Conservation (phyloP, 139 green algal genomes). For the Chlamydomonas schloesseri region DNA sequence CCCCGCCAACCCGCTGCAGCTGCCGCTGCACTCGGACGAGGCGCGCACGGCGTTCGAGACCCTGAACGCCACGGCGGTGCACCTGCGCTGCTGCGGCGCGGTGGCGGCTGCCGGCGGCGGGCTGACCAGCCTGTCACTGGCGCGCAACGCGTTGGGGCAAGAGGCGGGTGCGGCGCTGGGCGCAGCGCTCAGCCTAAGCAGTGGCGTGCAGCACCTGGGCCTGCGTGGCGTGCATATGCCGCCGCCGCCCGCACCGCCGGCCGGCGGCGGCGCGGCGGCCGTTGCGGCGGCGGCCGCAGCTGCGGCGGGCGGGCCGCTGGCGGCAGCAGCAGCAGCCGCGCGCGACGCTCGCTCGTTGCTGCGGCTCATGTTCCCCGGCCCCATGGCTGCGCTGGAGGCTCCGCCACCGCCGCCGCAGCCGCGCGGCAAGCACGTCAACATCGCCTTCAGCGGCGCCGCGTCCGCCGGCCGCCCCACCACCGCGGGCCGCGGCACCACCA, state of each 20-base stretch:
- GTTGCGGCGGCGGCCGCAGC: slow-evolving; percentile 19
- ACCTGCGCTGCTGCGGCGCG: slow-evolving; percentile 4
- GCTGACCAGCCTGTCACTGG: slow-evolving; percentile 25
- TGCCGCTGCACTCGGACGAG: neutral
- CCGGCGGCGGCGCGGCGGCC: slow-evolving; percentile 6
- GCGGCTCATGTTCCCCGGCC: slow-evolving; percentile 14
- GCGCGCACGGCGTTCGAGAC: neutral
- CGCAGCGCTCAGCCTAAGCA: neutral
- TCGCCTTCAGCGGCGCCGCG: no score
- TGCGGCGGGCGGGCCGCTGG: slow-evolving; percentile 1
- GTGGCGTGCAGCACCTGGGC: slow-evolving; percentile 7
- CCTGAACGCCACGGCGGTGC: neutral
- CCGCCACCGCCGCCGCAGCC: neutral
- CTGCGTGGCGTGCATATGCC: neutral
- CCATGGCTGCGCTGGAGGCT: neutral
- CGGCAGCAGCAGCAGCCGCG: slow-evolving; percentile 13
- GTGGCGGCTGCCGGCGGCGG: neutral
- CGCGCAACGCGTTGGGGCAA: neutral
- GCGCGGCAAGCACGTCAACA: neutral
- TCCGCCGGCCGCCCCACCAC: neutral
- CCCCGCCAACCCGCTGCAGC: neutral
- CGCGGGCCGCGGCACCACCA: neutral
- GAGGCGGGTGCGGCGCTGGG: slow-evolving; percentile 14
- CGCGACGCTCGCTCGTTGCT: slow-evolving; percentile 37
- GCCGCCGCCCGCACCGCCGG: slow-evolving; percentile 1